Evolutionary conservation across 345 rosid genomes (phyloP).

Genomic region (Limnanthes douglasii): DNA sequence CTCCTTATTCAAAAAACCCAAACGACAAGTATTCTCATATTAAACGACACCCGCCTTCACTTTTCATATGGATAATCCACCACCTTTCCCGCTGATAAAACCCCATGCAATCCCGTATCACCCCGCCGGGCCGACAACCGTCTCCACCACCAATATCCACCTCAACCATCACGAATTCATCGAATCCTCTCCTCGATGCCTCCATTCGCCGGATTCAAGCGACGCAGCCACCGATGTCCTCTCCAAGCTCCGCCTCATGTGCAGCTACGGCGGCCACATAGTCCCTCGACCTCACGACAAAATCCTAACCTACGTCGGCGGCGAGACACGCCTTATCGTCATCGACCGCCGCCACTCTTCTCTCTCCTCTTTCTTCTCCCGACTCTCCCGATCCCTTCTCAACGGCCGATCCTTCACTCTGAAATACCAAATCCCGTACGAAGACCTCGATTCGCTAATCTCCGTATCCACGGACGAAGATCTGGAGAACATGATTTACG

Average conservation of each 20-base stretch:
- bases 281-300: conserved; percentile 89
- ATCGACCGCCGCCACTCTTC: conserved; percentile 60
- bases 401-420: conserved; percentile 49
- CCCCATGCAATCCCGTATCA: conserved; percentile 10
- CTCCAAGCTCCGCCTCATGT: conserved; percentile 71
- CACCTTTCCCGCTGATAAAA: conserved; percentile 14
- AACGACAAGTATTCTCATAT: no score
- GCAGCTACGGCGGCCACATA: conserved; percentile 80
- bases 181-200: conserved; percentile 47
- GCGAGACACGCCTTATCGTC: conserved; percentile 50
- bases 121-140: conserved; percentile 4
- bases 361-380: conserved; percentile 27
- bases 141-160: conserved; percentile 3
- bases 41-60: no score
- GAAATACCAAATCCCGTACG: conserved; percentile 77
- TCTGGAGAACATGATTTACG: conserved; percentile 75
- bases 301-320: conserved; percentile 58
- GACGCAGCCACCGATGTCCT: no score
- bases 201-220: no score
- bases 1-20: no score
- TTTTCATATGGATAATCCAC: no score
- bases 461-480: conserved; percentile 68
- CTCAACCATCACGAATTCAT: conserved; percentile 12
- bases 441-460: conserved; percentile 81
- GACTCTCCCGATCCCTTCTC: conserved; percentile 55